phyloP scores from a whole-genome alignment of 2,329 filamentous ascomycete species.

The Alternaria arborescens region DNA sequence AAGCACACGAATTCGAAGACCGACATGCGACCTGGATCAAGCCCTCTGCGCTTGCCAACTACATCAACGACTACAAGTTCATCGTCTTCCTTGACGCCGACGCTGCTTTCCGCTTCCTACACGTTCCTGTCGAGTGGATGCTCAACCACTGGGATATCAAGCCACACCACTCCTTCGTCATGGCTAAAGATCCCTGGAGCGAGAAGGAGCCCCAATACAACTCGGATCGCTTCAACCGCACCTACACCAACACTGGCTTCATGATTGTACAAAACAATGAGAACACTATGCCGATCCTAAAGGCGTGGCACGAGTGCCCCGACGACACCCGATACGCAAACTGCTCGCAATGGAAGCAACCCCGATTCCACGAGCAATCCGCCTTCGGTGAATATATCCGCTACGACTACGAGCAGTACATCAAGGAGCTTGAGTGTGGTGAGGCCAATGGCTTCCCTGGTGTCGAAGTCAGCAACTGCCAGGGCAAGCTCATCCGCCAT shows the following conservation, averaged over 20 bases:
- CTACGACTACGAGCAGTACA: slow-evolving; percentile 50
- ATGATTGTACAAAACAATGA: slow-evolving; percentile 63
- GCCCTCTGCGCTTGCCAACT: slow-evolving; percentile 48
- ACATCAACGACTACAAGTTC: slow-evolving; percentile 53
- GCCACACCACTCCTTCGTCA: slow-evolving; percentile 54
- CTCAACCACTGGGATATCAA: slow-evolving; percentile 60
- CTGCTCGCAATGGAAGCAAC: slow-evolving; percentile 51
- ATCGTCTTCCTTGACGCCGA: slow-evolving; percentile 61
- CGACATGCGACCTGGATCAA: slow-evolving; percentile 61
- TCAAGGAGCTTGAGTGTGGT: slow-evolving; percentile 50
- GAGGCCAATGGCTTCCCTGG: slow-evolving; percentile 52
- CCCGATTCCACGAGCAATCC: slow-evolving; percentile 52
- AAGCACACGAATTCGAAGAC: slow-evolving; percentile 51
- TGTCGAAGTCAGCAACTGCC: slow-evolving; percentile 46
- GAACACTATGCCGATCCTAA: slow-evolving; percentile 59
- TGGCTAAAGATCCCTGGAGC: slow-evolving; percentile 56
- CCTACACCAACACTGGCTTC: slow-evolving; percentile 63
- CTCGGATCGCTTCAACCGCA: slow-evolving; percentile 53
- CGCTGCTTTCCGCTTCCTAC: slow-evolving; percentile 56
- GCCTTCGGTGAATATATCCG: slow-evolving; percentile 52
- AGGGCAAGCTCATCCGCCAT: slow-evolving; percentile 49
- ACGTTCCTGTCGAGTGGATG: slow-evolving; percentile 61
- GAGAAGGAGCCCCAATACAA: slow-evolving; percentile 48
- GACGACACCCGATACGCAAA: slow-evolving; percentile 46
- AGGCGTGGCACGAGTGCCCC: slow-evolving; percentile 58